Conservation (phyloP, 192 early-diverging fungal species). For the Chytriomyces hyalinus region DNA sequence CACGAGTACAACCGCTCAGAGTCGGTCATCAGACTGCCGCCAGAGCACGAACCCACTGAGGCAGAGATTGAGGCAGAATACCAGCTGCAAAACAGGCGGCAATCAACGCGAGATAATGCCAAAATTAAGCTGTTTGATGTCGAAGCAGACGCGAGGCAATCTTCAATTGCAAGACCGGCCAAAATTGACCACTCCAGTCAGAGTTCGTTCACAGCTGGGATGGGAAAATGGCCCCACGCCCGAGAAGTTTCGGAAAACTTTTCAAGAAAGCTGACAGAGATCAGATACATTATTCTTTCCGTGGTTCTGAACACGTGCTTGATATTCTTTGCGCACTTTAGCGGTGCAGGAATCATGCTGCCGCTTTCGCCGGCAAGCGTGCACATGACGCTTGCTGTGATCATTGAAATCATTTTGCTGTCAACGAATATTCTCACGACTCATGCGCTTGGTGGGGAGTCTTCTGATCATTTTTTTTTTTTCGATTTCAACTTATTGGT, state of each 20-base stretch:
- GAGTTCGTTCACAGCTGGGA: constrained; percentile 12
- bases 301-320: constrained; percentile 18
- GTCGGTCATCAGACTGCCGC: too few species aligned
- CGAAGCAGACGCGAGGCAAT: background rate
- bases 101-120: background rate
- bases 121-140: background rate
- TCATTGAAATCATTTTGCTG: constrained; percentile 25
- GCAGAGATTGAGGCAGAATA: too few species aligned
- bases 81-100: too few species aligned
- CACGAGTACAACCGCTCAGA: too few species aligned
- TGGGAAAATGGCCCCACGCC: constrained; percentile 20
- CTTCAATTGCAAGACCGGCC: background rate
- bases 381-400: constrained; percentile 19
- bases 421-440: constrained; percentile 27
- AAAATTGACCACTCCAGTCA: background rate
- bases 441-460: constrained; percentile 7
- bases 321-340: background rate
- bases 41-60: too few species aligned
- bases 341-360: background rate
- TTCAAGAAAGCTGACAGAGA: constrained; percentile 3
- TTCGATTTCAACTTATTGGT: background rate
- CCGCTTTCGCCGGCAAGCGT: constrained; percentile 18
- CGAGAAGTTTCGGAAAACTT: constrained; percentile 29
- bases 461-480: background rate
- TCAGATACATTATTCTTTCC: background rate